Base-by-base conservation (phyloP, 495 filamentous ascomycete species). In the Chaetomium cochliodes region DNA sequence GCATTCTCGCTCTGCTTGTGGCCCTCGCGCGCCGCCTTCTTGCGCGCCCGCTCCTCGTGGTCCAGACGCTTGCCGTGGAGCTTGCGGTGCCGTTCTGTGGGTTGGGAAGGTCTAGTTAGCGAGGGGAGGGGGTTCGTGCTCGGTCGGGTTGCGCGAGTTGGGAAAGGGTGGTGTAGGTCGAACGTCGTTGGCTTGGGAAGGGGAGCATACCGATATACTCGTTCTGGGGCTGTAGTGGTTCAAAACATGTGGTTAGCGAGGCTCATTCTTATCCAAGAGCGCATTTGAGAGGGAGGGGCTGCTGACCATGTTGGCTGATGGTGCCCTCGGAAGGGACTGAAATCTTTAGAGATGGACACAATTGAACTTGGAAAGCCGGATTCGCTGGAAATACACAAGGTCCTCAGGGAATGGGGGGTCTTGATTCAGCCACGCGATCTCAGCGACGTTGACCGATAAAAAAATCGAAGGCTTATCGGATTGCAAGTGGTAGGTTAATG, bases 11-110 rank as follows among this genome's bases (percentile, higher is more conserved):
- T 93, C 60, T 84, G 82, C 79, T 91, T 87, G 81, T 98, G 92
- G 58, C 84, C 85, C 78, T 96, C 91, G 77, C 96, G 88, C 59
- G 94, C 94, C 59, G 85, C 79, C 69, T 88, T 88, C 83, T 98
- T 98, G 72, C 94, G 90, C 63, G 79, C 79, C 44, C 92, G 90
- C 81, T 98, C 94, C 72, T 98, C 94, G 77, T 96, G 86, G 74
- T 98, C 93, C 20, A 82, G 73, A 54, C 76, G 94, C 81, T 77
- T 88, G 79, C 79, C 90, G 63, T 73, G 70, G 50, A 75, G 73
- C 67, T 75, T 75, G 51, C 69, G 67, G 65, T 68, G 71, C 60
- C 72, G 50, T 60, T 73, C 71, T 74, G 65, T 59, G 49, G 18
- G 18, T 6, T 18, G 55, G 23, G 42, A n/a, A 18, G 39, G 5